Evolutionary conservation across 2,329 filamentous ascomycete genomes (phyloP), one percentile per base, ranked within the genome.

Genomic region (Myriosclerotinia curreyana): DNA sequence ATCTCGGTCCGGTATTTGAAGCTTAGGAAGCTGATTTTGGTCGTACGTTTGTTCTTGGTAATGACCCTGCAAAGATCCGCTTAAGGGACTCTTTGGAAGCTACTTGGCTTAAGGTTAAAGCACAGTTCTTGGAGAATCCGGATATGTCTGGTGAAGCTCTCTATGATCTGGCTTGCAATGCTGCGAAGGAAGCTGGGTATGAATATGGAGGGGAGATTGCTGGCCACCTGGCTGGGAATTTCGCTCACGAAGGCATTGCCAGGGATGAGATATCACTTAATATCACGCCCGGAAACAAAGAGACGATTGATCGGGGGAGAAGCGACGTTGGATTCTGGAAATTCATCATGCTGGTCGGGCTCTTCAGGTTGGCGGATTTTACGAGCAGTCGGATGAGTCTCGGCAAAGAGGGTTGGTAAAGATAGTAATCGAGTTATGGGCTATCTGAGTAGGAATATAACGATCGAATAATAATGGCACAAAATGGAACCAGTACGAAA

Each of bases 241-340:
- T 28, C 15, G 25, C 48, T 31, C 48, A 28, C 14, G 48, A 50
- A 15, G 25, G 48, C 5, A 50, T 50, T 50, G 25, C 25, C 8
- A 28, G 25, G 5, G 25, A 28, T 8, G 28, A 28, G 48, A 50
- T 50, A 50, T 49, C 22, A 15, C 22, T 15, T 5, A 28, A 49
- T 14, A 17, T 49, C 48, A 50, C 22, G 28, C 48, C 48, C 8
- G 48, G 14, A 31, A 50, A 50, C 25, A 28, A 31, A 50, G 44
- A 50, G 5, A 8, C 22, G 17, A 28, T 28, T 12, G 12, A 7
- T 2, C 5, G 14, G 48, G 48, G 5, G 3, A 17, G 12, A 17
- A 50, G 48, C 59, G 76, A 61, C 77, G 78, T 72, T 79, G 77
- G 77, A 79, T 79, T 64, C 64, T 79, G 71, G 76, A 78, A 66